phyloP scores from a whole-genome alignment of 257 asterid genomes.

The Solanum tarapatanum region DNA sequence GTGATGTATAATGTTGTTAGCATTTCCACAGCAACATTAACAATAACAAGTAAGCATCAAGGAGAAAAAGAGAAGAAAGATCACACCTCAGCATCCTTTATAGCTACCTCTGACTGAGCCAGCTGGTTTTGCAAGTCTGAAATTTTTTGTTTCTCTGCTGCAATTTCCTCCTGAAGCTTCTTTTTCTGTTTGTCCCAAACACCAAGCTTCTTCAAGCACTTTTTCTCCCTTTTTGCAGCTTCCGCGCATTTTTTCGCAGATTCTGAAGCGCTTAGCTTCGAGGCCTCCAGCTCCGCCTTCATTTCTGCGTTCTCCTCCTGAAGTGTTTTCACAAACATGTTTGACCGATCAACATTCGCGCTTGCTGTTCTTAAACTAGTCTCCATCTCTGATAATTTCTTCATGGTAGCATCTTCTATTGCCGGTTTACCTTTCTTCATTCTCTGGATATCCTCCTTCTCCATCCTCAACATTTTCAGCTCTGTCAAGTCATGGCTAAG shows the following conservation, averaged over 20 bases:
- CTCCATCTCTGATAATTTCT: conserved; percentile 76
- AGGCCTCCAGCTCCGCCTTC: conserved; percentile 92
- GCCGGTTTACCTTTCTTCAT: conserved; percentile 65
- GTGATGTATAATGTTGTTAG: background rate
- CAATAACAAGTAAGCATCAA: background rate
- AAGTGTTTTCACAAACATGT: conserved; percentile 68
- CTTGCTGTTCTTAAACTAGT: conserved; percentile 71
- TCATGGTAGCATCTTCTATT: conserved; percentile 55
- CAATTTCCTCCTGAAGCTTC: conserved; percentile 84
- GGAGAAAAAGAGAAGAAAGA: background rate
- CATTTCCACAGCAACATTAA: background rate
- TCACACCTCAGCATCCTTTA: conserved; percentile 72
- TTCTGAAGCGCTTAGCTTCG: conserved; percentile 85
- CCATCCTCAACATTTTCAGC: conserved; percentile 76
- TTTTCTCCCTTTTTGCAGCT: conserved; percentile 86
- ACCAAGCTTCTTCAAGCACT: conserved; percentile 58
- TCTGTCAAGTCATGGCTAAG: conserved; percentile 83
- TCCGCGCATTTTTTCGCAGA: conserved; percentile 59
- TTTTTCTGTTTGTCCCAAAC: conserved; percentile 84
- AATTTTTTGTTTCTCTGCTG: conserved; percentile 51
- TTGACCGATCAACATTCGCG: conserved; percentile 76
- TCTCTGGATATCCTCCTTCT: conserved; percentile 74
- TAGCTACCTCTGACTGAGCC: conserved; percentile 44
- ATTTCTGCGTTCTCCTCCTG: conserved; percentile 81
- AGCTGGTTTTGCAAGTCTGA: conserved; percentile 48